Evolutionary conservation across 371 early-diverging fungal genomes (phyloP).

Genomic region (Scutellospora calospora): DNA sequence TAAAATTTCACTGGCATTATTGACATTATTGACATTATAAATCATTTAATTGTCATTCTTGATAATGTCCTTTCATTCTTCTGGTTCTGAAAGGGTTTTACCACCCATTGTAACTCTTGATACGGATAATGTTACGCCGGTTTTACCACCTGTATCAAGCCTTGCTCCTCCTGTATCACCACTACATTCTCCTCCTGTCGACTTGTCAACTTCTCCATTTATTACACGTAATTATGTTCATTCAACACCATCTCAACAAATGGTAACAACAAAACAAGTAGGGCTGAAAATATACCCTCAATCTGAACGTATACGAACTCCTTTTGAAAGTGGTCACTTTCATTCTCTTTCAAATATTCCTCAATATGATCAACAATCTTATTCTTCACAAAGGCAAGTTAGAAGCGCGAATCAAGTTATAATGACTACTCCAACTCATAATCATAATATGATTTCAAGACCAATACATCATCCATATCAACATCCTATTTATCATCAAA

Average conservation of each 20-base stretch:
- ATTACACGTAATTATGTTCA: neutral
- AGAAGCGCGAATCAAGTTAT: neutral
- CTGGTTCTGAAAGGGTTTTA: conserved; percentile 5
- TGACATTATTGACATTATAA: too few relatives aligned
- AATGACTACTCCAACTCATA: neutral
- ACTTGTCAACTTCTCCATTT: neutral
- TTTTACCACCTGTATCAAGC: conserved; percentile 41
- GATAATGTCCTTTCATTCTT: conserved; percentile 8
- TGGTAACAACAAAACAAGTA: neutral
- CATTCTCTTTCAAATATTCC: neutral
- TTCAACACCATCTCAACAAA: neutral
- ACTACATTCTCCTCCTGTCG: neutral
- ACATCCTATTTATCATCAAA: conserved; percentile 1
- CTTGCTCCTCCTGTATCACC: neutral
- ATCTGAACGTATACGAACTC: neutral
- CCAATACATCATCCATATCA: conserved; percentile 20
- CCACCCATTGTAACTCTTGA: conserved; percentile 4
- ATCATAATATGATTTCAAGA: neutral
- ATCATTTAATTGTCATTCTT: neutral
- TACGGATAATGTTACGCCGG: neutral
- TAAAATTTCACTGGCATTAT: too few relatives aligned
- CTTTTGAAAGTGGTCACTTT: neutral
- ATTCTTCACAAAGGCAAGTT: neutral
- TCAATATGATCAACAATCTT: neutral
- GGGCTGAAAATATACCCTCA: neutral